These are phyloP conservation scores for Phytopythium helicoides DNA, from an alignment of 352 stramenopile genomes.

Conservation along the genomic window DNA sequence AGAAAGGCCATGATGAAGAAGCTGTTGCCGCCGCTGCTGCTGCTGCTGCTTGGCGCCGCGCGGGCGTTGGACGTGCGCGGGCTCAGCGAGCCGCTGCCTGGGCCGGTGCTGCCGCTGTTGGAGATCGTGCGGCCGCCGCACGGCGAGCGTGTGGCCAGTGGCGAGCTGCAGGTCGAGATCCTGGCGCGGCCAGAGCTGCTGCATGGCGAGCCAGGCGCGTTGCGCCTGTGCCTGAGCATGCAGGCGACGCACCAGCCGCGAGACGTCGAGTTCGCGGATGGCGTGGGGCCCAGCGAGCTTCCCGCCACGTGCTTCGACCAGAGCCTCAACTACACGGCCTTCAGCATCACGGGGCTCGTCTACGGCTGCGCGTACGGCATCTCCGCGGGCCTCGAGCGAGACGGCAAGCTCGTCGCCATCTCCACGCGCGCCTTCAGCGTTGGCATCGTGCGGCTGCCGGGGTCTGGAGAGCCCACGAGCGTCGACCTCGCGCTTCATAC, in stretches of 20 bases:
- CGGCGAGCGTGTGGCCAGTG: conserved; percentile 36
- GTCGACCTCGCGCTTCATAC: conserved; percentile 41
- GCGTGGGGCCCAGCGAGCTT: conserved; percentile 14
- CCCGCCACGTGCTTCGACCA: conserved; percentile 64
- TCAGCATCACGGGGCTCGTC: conserved; percentile 53
- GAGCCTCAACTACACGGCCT: conserved; percentile 44
- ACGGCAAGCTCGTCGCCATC: conserved; percentile 46
- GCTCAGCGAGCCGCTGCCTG: conserved; percentile 27
- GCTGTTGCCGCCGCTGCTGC: neutral
- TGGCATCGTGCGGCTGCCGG: conserved; percentile 32
- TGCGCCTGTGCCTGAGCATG: conserved; percentile 60
- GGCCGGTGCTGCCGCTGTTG: conserved; percentile 25
- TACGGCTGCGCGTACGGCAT: conserved; percentile 55
- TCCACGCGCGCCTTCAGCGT: conserved; percentile 69
- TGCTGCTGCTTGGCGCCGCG: neutral
- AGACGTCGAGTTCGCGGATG: conserved; percentile 35
- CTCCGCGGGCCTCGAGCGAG: conserved; percentile 45
- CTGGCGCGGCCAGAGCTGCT: conserved; percentile 40
- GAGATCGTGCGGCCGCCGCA: conserved; percentile 65
- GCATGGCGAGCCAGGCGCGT: conserved; percentile 12
- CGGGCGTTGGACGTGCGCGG: conserved; percentile 3
- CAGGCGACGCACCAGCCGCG: conserved; percentile 34
- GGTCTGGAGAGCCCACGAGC: conserved; percentile 25
- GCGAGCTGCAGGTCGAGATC: conserved; percentile 57
- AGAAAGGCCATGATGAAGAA: conserved; percentile 1